Percentiles rank a stretch among this genome's conserved stretches.
Evolutionary conservation across 768 basidiomycete species (phyloP).

Genomic region (Podaxis sp.): DNA sequence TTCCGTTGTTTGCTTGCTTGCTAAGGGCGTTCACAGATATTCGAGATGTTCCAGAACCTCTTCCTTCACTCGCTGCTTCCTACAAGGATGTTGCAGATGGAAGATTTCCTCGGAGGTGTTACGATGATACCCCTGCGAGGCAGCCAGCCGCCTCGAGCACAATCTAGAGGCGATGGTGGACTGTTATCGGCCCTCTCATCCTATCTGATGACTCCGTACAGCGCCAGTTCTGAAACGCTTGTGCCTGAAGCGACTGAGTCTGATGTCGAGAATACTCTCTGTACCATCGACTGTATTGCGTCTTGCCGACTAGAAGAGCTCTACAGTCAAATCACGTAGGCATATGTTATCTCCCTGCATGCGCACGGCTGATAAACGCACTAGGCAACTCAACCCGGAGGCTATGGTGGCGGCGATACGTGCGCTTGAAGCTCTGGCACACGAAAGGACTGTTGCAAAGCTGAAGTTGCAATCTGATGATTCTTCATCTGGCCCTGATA

Average conservation of each 20-base stretch:
- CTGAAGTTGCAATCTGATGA: constrained; percentile 73
- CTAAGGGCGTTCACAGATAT: constrained; percentile 57
- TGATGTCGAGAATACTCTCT: constrained; percentile 92
- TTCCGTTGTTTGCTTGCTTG: not conserved
- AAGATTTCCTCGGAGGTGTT: constrained; percentile 95
- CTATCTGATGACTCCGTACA: constrained; percentile 95
- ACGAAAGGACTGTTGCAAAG: constrained; percentile 82
- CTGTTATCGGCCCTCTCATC: constrained; percentile 91
- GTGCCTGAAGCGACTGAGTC: constrained; percentile 86
- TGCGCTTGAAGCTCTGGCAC: constrained; percentile 87
- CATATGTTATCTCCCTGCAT: constrained; percentile 15
- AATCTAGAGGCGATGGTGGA: constrained; percentile 80
- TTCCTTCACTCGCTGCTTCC: constrained; percentile 94
- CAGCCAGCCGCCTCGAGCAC: constrained; percentile 59
- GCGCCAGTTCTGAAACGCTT: constrained; percentile 67
- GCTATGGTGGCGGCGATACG: constrained; percentile 82
- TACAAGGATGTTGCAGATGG: constrained; percentile 91
- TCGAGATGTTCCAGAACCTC: constrained; percentile 97
- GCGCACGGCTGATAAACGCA: constrained; percentile 4
- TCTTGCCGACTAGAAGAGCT: constrained; percentile 94
- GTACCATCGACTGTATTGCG: constrained; percentile 92
- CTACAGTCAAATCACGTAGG: constrained; percentile 91
- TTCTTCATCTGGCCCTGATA: constrained; percentile 37
- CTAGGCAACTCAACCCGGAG: constrained; percentile 75
- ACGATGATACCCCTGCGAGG: constrained; percentile 90